phyloP scores from a whole-genome alignment of 2,329 filamentous ascomycete genomes.

The Boeremia exigua region DNA sequence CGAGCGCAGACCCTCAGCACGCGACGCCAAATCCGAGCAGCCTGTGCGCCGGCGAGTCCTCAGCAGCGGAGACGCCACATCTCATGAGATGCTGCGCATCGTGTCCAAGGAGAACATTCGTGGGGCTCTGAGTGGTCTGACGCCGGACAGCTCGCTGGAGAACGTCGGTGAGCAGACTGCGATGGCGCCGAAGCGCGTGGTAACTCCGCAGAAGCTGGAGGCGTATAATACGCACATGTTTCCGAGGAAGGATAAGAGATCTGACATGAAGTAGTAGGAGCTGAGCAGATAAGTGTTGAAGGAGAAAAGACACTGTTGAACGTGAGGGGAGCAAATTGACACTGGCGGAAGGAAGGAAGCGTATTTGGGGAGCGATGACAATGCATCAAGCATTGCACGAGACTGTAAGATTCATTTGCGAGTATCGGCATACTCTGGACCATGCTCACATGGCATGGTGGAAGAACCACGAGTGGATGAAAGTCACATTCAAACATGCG shows the following conservation, averaged over 20 bases:
- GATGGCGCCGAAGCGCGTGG: constrained; percentile 9
- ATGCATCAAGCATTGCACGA: no score
- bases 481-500: no score
- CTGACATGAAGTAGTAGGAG: background rate
- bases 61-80: background rate
- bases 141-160: constrained; percentile 29
- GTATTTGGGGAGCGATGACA: no score
- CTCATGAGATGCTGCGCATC: constrained; percentile 28
- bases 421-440: no score
- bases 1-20: constrained; percentile 9
- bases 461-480: no score
- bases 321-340: no score
- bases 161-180: constrained; percentile 7
- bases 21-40: constrained; percentile 4
- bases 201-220: constrained; percentile 4
- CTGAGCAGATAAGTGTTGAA: background rate
- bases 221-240: constrained; percentile 42
- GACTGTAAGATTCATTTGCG: no score
- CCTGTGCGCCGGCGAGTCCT: background rate
- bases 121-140: constrained; percentile 26
- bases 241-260: constrained; percentile 23
- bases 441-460: no score
- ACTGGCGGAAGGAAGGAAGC: no score
- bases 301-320: no score
- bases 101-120: constrained; percentile 46